phyloP scores from a whole-genome alignment of 163 green algal species.

The Scenedesmus sp. region DNA sequence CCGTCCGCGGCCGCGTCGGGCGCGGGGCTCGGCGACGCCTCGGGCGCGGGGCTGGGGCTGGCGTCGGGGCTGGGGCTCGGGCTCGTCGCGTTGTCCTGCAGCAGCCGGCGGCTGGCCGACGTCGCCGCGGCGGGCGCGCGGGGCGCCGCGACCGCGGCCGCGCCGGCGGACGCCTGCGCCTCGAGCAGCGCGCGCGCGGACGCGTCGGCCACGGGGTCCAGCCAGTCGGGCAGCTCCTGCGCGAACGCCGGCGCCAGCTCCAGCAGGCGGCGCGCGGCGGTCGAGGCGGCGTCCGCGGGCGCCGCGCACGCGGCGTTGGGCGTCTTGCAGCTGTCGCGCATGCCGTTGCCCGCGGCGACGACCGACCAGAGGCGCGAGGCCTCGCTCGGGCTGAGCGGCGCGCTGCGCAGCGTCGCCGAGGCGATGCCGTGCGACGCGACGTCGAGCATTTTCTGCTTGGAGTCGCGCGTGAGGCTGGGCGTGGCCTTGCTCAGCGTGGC shows the following conservation, averaged over 20 bases:
- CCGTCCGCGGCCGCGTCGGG: no score
- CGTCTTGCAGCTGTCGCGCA: conserved; percentile 1
- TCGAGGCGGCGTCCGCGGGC: not conserved
- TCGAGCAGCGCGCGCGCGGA: no score
- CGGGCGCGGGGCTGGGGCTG: no score
- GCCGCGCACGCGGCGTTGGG: no score
- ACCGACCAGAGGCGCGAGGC: conserved; percentile 3
- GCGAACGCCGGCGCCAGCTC: conserved; percentile 8
- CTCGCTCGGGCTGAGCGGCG: not conserved
- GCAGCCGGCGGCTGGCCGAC: no score
- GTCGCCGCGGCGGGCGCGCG: no score
- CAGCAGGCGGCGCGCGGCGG: conserved; percentile 3
- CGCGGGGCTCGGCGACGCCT: no score
- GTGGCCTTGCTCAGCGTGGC: conserved; percentile 34
- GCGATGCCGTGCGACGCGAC: conserved; percentile 2
- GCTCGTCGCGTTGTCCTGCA: no score
- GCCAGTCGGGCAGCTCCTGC: not conserved
- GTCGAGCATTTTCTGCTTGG: conserved; percentile 27
- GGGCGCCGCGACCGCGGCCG: no score
- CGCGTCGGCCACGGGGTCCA: no score
- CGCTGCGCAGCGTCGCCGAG: conserved; percentile 1
- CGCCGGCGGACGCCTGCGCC: no score
- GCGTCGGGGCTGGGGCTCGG: no score
- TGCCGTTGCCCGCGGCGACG: conserved; percentile 15
- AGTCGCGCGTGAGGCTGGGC: not conserved